Conservation (phyloP, 345 rosid species). For the Euphorbia tirucalli region DNA sequence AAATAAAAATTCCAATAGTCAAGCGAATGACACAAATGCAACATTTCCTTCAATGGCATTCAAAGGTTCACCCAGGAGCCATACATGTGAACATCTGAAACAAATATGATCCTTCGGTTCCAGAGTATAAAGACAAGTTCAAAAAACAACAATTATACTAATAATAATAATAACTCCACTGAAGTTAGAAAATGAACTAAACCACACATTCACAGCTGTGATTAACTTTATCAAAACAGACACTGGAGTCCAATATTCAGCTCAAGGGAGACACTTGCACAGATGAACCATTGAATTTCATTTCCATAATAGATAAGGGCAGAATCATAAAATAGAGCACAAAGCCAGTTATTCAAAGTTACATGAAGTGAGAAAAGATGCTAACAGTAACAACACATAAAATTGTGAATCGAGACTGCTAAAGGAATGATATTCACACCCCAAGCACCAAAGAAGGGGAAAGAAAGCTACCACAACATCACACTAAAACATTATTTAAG, state of each 20-base stretch:
- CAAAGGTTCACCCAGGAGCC: conserved; percentile 1
- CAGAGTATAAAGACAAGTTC: background rate
- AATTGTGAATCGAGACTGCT: conserved; percentile 1
- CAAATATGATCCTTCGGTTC: conserved; percentile 3
- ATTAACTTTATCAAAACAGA: background rate
- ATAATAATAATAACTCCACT: background rate
- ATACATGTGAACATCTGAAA: conserved; percentile 9
- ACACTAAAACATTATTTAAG: conserved; percentile 12
- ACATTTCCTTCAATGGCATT: background rate
- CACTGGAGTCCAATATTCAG: background rate
- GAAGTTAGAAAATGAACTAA: background rate
- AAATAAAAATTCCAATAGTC: background rate
- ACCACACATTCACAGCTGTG: background rate
- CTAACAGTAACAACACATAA: background rate
- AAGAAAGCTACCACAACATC: conserved; percentile 1
- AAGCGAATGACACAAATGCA: background rate
- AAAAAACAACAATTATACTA: background rate
- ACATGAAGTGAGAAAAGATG: background rate
- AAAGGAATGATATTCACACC: background rate
- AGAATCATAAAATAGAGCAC: background rate
- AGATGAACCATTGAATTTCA: background rate
- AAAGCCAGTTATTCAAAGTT: background rate
- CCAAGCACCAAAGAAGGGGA: conserved; percentile 7
- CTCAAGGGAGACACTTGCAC: background rate
- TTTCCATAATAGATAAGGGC: conserved; percentile 5